Percentiles rank a stretch among this genome's conserved stretches.
Conservation (phyloP, 2,329 filamentous ascomycete species). For the Colletotrichum liaoningense region DNA sequence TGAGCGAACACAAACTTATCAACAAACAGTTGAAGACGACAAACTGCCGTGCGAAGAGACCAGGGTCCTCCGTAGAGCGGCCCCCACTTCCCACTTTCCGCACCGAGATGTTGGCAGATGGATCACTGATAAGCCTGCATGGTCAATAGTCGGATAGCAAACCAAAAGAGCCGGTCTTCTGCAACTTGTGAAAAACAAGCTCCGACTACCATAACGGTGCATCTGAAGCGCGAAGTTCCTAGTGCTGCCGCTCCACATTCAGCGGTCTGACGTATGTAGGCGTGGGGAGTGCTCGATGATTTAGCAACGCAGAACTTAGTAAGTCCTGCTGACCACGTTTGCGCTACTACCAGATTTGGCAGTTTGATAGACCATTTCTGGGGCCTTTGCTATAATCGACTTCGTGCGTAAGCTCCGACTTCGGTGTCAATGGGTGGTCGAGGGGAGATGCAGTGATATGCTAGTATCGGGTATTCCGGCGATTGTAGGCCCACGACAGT, state of each 20-base stretch:
- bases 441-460: too few relatives aligned
- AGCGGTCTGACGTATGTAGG: conserved; percentile 1
- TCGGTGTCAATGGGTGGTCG: neutral
- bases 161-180: neutral
- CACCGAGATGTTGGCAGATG: neutral
- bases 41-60: neutral
- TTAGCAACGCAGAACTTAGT: neutral
- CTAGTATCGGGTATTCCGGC: neutral
- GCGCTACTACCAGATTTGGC: neutral
- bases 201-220: neutral
- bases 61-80: neutral
- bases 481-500: neutral
- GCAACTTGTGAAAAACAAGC: neutral
- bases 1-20: neutral
- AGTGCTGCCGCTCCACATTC: neutral
- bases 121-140: conserved; percentile 23
- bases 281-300: neutral
- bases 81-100: conserved; percentile 15
- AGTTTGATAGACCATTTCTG: neutral
- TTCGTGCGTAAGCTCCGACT: neutral
- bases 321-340: neutral
- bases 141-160: conserved; percentile 8
- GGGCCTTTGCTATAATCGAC: neutral
- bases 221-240: neutral
- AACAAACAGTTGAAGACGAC: neutral